A percentile compares a stretch with the other conserved stretches of the same genome.
phyloP scores from a whole-genome alignment of 2,329 filamentous ascomycete genomes.

The Dothistroma pini region DNA sequence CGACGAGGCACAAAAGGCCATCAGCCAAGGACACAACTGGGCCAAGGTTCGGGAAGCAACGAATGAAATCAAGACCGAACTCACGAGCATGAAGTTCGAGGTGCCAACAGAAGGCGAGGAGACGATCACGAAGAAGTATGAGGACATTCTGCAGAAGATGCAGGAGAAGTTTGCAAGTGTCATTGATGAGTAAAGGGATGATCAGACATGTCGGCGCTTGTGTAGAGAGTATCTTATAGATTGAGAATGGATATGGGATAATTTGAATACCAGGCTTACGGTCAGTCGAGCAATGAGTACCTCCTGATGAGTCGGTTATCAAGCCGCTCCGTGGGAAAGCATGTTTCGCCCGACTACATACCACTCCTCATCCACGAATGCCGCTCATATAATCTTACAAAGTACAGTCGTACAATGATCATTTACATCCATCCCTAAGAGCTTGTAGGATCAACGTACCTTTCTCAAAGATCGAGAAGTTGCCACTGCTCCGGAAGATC shows the following conservation, averaged over 20 bases:
- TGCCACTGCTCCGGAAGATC: too few relatives aligned
- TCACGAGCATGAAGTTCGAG: slow-evolving; percentile 97
- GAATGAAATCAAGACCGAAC: slow-evolving; percentile 74
- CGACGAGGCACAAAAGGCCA: slow-evolving; percentile 93
- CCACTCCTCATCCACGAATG: too few relatives aligned
- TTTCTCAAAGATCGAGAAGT: too few relatives aligned
- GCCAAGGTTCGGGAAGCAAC: slow-evolving; percentile 89
- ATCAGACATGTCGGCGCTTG: neutral
- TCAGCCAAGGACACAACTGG: slow-evolving; percentile 89
- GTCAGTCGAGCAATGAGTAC: neutral
- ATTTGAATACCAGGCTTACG: neutral
- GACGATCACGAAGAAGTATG: slow-evolving; percentile 84
- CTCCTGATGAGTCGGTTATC: neutral
- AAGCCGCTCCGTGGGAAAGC: neutral
- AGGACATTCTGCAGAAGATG: slow-evolving; percentile 86
- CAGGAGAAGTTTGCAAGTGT: slow-evolving; percentile 96
- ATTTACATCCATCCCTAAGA: too few relatives aligned
- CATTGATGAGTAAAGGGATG: slow-evolving; percentile 72
- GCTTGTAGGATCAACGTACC: too few relatives aligned
- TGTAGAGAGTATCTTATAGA: neutral
- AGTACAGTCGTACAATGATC: too few relatives aligned
- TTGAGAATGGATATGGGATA: neutral
- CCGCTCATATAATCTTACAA: too few relatives aligned
- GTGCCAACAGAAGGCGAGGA: slow-evolving; percentile 81
- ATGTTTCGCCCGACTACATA: neutral